These are phyloP conservation scores for Plasmodium gaboni DNA, from an alignment of 169 alveolate species.

Conservation along the genomic window DNA sequence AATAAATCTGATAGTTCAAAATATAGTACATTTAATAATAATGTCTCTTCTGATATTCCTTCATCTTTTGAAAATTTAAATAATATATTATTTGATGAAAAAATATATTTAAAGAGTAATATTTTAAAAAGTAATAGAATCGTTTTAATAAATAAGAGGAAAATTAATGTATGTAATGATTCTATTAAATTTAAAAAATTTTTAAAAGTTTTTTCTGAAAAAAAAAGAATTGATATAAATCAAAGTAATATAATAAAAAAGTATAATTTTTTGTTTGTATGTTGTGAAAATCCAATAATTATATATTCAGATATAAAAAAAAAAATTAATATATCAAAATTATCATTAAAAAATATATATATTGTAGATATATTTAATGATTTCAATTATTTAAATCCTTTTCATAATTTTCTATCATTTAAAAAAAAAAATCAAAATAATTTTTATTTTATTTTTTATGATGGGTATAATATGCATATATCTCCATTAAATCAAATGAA, in stretches of 20 bases:
- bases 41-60: conserved; percentile 11
- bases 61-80: conserved; percentile 24
- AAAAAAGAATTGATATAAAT: conserved; percentile 48
- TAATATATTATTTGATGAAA: conserved; percentile 64
- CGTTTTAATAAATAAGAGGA: conserved; percentile 32
- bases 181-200: conserved; percentile 45
- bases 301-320: conserved; percentile 55
- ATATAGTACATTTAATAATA: neutral
- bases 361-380: conserved; percentile 65
- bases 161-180: conserved; percentile 27
- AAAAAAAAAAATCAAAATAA: conserved; percentile 65
- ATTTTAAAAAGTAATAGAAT: conserved; percentile 31
- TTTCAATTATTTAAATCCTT: conserved; percentile 66
- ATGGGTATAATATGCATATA: conserved; percentile 42
- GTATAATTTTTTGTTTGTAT: conserved; percentile 50
- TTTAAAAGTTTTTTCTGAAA: conserved; percentile 30
- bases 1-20: conserved; percentile 10
- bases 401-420: conserved; percentile 49
- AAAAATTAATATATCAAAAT: conserved; percentile 40
- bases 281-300: conserved; percentile 64
- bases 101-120: conserved; percentile 43
- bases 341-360: conserved; percentile 61
- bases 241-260: conserved; percentile 17
- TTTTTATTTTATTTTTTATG: conserved; percentile 55
- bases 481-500: conserved; percentile 60